A percentile compares a stretch with the other conserved stretches of the same genome.
Conservation (phyloP, 1,284 basidiomycete genomes). For the Melampsora larici-populina region DNA sequence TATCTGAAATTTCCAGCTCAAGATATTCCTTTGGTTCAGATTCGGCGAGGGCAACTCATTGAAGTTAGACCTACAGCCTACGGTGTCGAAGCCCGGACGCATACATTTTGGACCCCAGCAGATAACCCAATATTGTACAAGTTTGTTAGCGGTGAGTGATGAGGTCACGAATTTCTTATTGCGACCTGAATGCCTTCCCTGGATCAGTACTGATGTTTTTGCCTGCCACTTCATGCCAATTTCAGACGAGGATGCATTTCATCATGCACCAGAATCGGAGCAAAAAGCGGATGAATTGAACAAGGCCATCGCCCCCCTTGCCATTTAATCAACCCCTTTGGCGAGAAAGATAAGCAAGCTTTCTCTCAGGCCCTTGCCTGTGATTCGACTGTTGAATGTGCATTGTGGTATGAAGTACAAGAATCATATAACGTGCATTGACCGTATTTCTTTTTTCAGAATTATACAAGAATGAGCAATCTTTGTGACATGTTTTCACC, state of each 20-base stretch:
- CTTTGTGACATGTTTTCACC: too few relatives aligned
- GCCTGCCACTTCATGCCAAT: neutral
- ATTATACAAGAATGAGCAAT: too few relatives aligned
- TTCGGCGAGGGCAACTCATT: constrained; percentile 33
- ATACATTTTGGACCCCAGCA: constrained; percentile 36
- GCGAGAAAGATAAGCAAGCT: too few relatives aligned
- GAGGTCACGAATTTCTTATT: neutral
- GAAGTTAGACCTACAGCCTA: constrained; percentile 41
- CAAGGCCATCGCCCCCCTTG: constrained; percentile 39
- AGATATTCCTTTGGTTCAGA: constrained; percentile 20
- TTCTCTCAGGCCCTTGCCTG: too few relatives aligned
- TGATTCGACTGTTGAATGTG: too few relatives aligned
- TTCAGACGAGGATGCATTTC: constrained; percentile 40
- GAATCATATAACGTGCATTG: too few relatives aligned
- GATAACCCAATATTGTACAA: constrained; percentile 40
- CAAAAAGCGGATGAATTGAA: constrained; percentile 42
- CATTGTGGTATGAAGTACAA: too few relatives aligned
- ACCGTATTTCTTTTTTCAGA: too few relatives aligned
- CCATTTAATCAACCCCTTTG: too few relatives aligned
- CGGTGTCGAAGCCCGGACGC: constrained; percentile 40
- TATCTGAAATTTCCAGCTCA: constrained; percentile 1
- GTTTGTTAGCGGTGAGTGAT: constrained; percentile 36
- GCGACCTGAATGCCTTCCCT: too few relatives aligned
- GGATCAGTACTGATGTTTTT: neutral
- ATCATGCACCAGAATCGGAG: constrained; percentile 41